Evolutionary conservation across 208 protist species (phyloP), one percentile per base, ranked within the genome.

Genomic region (Zelonia costaricensis): DNA sequence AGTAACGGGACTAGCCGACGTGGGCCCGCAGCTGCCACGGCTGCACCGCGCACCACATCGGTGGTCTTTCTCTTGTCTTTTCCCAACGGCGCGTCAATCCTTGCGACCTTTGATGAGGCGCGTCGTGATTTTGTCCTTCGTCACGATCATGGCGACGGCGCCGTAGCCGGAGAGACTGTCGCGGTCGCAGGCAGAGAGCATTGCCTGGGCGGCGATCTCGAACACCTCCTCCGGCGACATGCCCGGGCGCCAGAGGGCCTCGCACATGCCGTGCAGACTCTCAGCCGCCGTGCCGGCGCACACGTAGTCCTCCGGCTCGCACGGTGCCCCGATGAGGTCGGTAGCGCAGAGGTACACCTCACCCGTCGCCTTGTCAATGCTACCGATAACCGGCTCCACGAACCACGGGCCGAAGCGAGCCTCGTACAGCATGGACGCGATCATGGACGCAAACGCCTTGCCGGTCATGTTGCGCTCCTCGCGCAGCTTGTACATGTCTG

Each of bases 351-450:
- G 82, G 71, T 96, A 99, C 56, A 98, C 98, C 62, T 97, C 89
- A 35, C 91, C 91, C 1, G 82, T 94, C 38, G 93, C 77, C 53
- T 93, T 85, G 72, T 98, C 86, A 12, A 99, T 88, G 64, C 98
- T 99, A 40, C 86, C 96, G 57, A 99, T 94, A 18, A 99, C 91
- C 13, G 98, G 98, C 80, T 99, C 97, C 18, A 98, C 83, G 66
- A 99, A 99, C 82, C 97, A 99, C 25, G 98, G 97, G 16, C 98
- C 97, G 62, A 99, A 99, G 62, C 98, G 84, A 9, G 89, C 88
- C 65, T 95, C 90, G 67, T 97, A 97, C 36, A 97, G 76, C 83
- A 97, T 91, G 28, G 92, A 91, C 15, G 77, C 52, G 22, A 98
- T 65, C 55, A 98, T 74, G 5, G 86, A 57, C 0, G 82, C 67